Base-by-base conservation (phyloP, 1,284 basidiomycete species). In the Porogramme epimiltina region DNA sequence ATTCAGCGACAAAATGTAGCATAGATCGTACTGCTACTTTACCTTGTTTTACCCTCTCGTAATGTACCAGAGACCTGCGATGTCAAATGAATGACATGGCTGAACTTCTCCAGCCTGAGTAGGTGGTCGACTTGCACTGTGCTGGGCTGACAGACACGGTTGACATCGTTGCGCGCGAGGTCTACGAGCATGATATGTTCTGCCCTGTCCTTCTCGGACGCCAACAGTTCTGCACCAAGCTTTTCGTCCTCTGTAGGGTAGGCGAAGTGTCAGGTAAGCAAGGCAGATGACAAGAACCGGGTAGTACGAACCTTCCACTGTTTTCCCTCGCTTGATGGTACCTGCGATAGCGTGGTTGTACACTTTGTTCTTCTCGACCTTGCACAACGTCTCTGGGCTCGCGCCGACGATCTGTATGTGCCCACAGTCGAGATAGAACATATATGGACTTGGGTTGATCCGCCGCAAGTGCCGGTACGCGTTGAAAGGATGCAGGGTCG, bases 181-280 rank as follows among this genome's bases (percentile, higher is more conserved):
- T 99, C 97, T 49, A 99, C 95, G 49, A 99, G 82, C 97, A 99
- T 99, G 68, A 99, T 95, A 67, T 99, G 96, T 68, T 99, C 97
- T 23, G 97, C 95, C 37, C 92, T 83, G 68, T 99, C 97, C 69
- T 99, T 99, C 60, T 93, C 89, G 0, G 93, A 96, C 15, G 82
- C 78, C 16, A 87, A 73, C 6, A 99, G 79, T 51, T 87, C 82
- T 19, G 82, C 76, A 1, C 90, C 90, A 1, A 98, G 76, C 57
- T 74, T 71, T 47, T 84, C 85, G 68, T 99, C 97, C 88, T 99
- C 97, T 94, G 66, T 31, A 42, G 39, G 22, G 8, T 36, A 34
- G 6, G 34, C 10, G 38, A 23, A 52, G 39, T 11, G 6, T 2
- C 16, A 5, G 4, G 23, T 2, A 18, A 13, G 18, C 26, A 3